Evolutionary conservation across 345 rosid genomes (phyloP), one percentile per base, ranked within the genome.

Genomic region (Isatis tinctoria): DNA sequence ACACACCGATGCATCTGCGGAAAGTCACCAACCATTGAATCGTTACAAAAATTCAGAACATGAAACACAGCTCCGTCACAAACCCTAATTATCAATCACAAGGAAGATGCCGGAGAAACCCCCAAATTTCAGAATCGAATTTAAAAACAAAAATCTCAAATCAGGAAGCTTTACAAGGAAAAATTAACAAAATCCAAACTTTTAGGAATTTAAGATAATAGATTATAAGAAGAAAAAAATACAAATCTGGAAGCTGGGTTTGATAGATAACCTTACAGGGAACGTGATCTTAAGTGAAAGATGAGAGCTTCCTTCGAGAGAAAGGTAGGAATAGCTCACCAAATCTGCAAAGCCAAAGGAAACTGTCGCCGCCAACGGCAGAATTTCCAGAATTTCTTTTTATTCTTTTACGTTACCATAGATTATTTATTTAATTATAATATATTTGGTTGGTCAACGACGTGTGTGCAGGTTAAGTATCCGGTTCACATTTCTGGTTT

Each of bases 321-420:
- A 72, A 78, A 78, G 77, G 35, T 52, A 72, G 0, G 77, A 72
- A 77, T 77, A 72, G 73, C 77, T 72, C 76, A 72, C 14, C 13
- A 43, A 62, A 76, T 65, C 73, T 58, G 75, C 8, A 52, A n/a
- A 30, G 49, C 73, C 63, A 28, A 53, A 54, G 40, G 69, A 77
- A 77, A 72, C 77, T 72, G 69, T 78, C 81, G 58, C 77, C 64
- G 81, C 77, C 76, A 78, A 77, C 43, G 17, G 33, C 51, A 32
- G 26, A 37, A 40, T 72, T 30, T 18, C 49, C 67, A 37, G 28
- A 63, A 56, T 52, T 56, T 24, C 24, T 18, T 20, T 48, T 48
- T 0, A 10, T 16, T 10, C 32, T 48, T n/a, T 16, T 30, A 58
- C 40, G 56, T 56, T 35, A 64, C 40, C 5, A 13, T 57, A 39